A percentile compares a stretch with the other conserved stretches of the same genome.
Conservation (phyloP, 1,284 basidiomycete genomes). For the Puccinia coronata region DNA sequence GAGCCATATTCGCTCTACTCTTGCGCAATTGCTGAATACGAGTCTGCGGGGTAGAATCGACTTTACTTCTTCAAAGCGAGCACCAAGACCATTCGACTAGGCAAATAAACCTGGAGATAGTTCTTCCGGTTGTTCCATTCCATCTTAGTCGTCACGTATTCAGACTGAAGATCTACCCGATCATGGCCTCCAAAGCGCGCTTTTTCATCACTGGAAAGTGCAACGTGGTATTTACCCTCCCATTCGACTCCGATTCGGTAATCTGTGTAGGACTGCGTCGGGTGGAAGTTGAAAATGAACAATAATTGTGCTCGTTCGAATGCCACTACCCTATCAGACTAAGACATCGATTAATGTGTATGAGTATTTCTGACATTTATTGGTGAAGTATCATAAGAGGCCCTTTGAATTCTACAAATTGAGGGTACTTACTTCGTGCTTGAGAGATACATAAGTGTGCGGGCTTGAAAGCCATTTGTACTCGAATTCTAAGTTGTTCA, state of each 20-base stretch:
- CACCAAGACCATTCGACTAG: slow-evolving; percentile 40
- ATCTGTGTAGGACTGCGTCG: slow-evolving; percentile 81
- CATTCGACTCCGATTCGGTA: slow-evolving; percentile 87
- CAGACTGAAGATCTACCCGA: slow-evolving; percentile 69
- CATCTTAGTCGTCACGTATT: slow-evolving; percentile 78
- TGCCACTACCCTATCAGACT: slow-evolving; percentile 80
- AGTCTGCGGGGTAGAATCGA: background rate
- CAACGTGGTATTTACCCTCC: slow-evolving; percentile 79
- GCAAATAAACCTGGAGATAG: slow-evolving; percentile 67
- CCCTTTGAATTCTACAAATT: background rate
- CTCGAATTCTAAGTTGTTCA: slow-evolving; percentile 80
- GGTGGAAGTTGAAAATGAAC: slow-evolving; percentile 97
- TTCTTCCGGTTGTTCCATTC: slow-evolving; percentile 91
- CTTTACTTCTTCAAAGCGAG: slow-evolving; percentile 20
- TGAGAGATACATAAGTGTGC: slow-evolving; percentile 88
- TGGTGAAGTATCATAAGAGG: background rate
- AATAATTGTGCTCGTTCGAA: slow-evolving; percentile 88
- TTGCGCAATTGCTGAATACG: background rate
- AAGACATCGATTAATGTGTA: background rate
- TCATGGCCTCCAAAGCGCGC: slow-evolving; percentile 84
- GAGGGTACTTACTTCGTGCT: slow-evolving; percentile 68
- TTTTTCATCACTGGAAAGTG: slow-evolving; percentile 78
- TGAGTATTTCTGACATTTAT: background rate
- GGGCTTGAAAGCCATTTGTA: slow-evolving; percentile 81
- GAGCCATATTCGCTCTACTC: background rate